Evolutionary conservation across 768 basidiomycete genomes (phyloP), one percentile per base, ranked within the genome.

Genomic region (Trichaptum fuscoviolaceum): DNA sequence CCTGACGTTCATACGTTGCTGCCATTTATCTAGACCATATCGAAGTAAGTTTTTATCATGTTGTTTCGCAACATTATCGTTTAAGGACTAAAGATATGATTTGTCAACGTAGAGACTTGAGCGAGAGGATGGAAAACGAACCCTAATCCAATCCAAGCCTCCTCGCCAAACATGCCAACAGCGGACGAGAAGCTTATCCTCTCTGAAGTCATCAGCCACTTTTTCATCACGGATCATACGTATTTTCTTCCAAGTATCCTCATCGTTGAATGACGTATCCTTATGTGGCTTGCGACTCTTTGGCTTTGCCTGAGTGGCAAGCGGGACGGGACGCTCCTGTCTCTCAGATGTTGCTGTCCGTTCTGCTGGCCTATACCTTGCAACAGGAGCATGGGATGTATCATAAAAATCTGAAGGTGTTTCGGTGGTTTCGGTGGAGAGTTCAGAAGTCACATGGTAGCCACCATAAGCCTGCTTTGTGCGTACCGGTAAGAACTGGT

Each of bases 201-300:
- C 78, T 58, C 88, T 81, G 74, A 88, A 93, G 65, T 80, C 79
- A 73, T 88, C 90, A 23, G 93, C 93, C 30, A 86, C 83, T 70
- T 83, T 79, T 72, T 93, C 88, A 69, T 91, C 86, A 70, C 85
- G 84, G 60, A 84, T 82, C 81, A 89, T 84, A 72, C 84, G 82
- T 35, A 92, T 87, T 68, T 87, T 91, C 69, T 87, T 87, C 90
- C 91, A 94, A 0, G 88, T 88, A 66, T 91, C 88, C 65, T 89
- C 85, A 72, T 89, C 85, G 70, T 90, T 87, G 23, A 87, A 75
- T n/a, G 81, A 77, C 69, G 79, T 85, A 15, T 79, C 82, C 69
- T 77, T 82, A 27, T 81, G 80, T 68, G 79, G 81, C 62, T 80
- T 74, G 63, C 68, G 67, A 15, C 62, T 64, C 30, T 63, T 62